phyloP scores from a whole-genome alignment of 2,329 filamentous ascomycete genomes.

The Leptographium wingfieldii region DNA sequence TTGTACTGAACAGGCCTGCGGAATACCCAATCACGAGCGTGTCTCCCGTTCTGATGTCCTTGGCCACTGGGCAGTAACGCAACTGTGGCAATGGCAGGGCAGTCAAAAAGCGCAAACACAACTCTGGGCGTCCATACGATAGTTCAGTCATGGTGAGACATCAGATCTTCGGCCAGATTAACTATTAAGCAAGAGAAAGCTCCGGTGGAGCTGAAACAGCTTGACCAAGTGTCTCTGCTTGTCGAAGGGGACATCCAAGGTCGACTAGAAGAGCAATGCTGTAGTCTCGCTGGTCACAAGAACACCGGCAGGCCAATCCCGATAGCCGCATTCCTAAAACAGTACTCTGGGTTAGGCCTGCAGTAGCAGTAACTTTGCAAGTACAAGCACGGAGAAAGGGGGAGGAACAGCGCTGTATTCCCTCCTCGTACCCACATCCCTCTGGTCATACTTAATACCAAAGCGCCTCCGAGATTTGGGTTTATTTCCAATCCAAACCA shows the following conservation, averaged over 20 bases:
- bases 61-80: neutral
- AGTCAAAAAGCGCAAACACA: neutral
- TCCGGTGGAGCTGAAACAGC: neutral
- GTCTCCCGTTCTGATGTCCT: neutral
- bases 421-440: neutral
- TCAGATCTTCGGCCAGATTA: no score
- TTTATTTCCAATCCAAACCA: neutral
- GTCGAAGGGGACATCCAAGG: no score
- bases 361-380: constrained; percentile 1
- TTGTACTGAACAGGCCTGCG: neutral
- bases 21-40: neutral
- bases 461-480: neutral
- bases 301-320: neutral
- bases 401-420: neutral
- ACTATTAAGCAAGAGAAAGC: no score
- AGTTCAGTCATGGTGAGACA: neutral
- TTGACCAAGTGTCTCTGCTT: neutral
- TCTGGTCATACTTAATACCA: constrained; percentile 1
- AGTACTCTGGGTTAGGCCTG: neutral
- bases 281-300: neutral
- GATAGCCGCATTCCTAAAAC: neutral
- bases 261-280: neutral
- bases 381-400: neutral
- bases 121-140: neutral
- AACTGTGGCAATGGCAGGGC: neutral